phyloP scores from a whole-genome alignment of 345 rosid species.

The Eucalyptus albens region DNA sequence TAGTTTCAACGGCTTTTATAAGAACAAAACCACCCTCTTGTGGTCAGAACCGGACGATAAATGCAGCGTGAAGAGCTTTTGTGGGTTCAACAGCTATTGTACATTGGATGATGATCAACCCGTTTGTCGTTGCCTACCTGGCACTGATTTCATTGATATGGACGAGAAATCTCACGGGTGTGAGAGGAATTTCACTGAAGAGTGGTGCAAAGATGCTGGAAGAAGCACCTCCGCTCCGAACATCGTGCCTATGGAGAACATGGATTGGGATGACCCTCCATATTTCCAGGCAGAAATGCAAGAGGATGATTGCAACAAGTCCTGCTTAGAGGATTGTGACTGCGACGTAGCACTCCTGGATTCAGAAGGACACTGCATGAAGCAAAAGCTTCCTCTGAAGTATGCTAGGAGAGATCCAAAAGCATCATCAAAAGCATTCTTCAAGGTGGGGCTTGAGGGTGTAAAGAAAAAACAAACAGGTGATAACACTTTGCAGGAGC shows the following conservation, averaged over 20 bases:
- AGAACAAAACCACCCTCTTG: rapidly evolving
- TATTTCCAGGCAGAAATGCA: neutral
- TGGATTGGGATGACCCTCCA: neutral
- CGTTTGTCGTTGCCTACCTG: neutral
- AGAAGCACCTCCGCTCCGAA: neutral
- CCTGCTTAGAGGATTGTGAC: neutral
- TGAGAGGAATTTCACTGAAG: neutral
- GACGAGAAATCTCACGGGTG: neutral
- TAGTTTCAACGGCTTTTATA: rapidly evolving
- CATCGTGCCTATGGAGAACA: neutral
- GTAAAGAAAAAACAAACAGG: neutral
- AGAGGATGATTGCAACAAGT: neutral
- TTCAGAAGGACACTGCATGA: rapidly evolving
- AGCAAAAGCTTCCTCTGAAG: neutral
- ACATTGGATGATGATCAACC: neutral
- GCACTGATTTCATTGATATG: neutral
- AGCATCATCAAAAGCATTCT: neutral
- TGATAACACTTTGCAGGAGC: rapidly evolving
- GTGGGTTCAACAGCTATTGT: neutral
- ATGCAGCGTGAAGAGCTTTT: neutral
- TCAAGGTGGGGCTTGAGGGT: neutral
- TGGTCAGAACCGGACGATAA: neutral
- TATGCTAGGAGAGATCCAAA: neutral
- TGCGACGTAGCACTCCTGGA: neutral
- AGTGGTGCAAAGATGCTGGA: neutral